A percentile compares a stretch with the other conserved stretches of the same genome.
phyloP scores from a whole-genome alignment of 2,329 filamentous ascomycete genomes.

The Verticillium alfalfae region DNA sequence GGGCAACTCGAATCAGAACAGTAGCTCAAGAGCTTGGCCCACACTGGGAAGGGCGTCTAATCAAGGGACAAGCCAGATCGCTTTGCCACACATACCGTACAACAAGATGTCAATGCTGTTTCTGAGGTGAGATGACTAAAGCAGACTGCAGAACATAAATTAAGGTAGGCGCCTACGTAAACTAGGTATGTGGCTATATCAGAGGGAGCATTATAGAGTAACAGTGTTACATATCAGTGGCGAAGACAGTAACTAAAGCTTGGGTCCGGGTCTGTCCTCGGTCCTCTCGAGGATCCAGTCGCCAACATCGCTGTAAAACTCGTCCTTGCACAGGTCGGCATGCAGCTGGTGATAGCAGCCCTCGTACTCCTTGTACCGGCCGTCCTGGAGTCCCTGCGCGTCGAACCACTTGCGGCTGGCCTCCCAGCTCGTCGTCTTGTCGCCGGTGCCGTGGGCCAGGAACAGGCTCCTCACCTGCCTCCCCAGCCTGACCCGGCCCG shows the following conservation, averaged over 20 bases:
- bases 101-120: too few species aligned
- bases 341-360: conserved; percentile 76
- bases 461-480: conserved; percentile 58
- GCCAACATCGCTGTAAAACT: conserved; percentile 53
- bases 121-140: too few species aligned
- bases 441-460: conserved; percentile 71
- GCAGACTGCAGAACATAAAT: too few species aligned
- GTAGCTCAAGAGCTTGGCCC: neutral
- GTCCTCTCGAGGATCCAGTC: conserved; percentile 56
- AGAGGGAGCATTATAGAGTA: too few species aligned
- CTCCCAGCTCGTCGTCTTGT: conserved; percentile 62
- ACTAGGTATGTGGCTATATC: too few species aligned
- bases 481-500: conserved; percentile 47
- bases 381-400: conserved; percentile 55
- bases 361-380: conserved; percentile 66
- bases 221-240: neutral
- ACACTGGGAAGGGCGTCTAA: neutral
- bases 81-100: neutral
- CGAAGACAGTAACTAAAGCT: conserved; percentile 22
- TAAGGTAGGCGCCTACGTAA: too few species aligned
- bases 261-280: conserved; percentile 20
- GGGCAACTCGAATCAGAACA: neutral
- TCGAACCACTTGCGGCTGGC: conserved; percentile 62
- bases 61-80: neutral
- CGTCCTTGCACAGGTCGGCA: conserved; percentile 48